Conservation (phyloP, 2,329 filamentous ascomycete genomes). For the Aspergillus brunneoviolaceus region DNA sequence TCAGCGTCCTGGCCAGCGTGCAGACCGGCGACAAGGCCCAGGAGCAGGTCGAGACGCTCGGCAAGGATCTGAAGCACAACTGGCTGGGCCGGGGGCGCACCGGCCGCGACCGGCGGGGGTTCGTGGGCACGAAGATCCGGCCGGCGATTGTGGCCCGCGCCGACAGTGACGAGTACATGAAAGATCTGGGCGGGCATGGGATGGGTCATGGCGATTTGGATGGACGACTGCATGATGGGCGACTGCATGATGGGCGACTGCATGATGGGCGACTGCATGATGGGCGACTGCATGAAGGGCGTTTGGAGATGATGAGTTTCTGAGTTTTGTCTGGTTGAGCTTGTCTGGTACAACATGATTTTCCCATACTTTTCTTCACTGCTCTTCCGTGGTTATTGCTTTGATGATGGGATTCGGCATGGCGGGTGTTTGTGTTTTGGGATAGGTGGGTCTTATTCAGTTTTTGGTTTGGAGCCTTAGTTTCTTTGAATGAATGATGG, state of each 20-base stretch:
- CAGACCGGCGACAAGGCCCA: slow-evolving; percentile 71
- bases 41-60: slow-evolving; percentile 77
- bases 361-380: neutral
- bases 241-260: slow-evolving; percentile 22
- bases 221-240: slow-evolving; percentile 24
- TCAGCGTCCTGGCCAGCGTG: slow-evolving; percentile 81
- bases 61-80: slow-evolving; percentile 88
- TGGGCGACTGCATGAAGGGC: slow-evolving; percentile 23
- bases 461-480: neutral
- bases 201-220: slow-evolving; percentile 13
- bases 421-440: neutral
- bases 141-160: slow-evolving; percentile 31
- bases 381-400: neutral
- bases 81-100: slow-evolving; percentile 91
- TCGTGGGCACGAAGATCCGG: slow-evolving; percentile 68
- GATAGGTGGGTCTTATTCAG: neutral
- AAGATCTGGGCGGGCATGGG: slow-evolving; percentile 2
- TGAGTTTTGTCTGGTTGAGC: neutral
- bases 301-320: slow-evolving; percentile 17
- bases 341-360: slow-evolving; percentile 17
- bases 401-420: neutral
- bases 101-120: slow-evolving; percentile 82
- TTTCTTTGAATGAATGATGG: neutral
- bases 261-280: slow-evolving; percentile 24
- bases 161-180: slow-evolving; percentile 28